Conservation (phyloP, 2,329 filamentous ascomycete genomes). For the Pseudogymnoascus sp. region DNA sequence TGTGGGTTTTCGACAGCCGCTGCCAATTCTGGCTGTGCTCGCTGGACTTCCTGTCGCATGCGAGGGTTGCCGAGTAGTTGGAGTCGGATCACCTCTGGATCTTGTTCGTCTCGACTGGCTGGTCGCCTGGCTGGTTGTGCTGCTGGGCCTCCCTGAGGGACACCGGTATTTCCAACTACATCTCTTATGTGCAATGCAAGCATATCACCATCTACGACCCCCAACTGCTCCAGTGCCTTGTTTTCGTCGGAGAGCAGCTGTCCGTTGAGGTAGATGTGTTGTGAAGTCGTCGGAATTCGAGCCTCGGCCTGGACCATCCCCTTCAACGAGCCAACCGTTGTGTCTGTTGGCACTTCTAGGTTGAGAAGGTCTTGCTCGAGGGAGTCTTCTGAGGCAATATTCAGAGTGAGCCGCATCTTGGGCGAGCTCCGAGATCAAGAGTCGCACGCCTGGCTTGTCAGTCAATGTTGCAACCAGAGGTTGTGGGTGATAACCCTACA, state of each 20-base stretch:
- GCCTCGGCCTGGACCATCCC: constrained; percentile 82
- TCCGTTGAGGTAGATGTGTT: constrained; percentile 88
- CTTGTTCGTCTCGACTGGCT: constrained; percentile 38
- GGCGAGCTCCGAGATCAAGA: constrained; percentile 6
- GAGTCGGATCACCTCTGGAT: constrained; percentile 75
- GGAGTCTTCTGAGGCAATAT: constrained; percentile 61
- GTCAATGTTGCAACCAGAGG: not conserved
- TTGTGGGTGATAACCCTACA: not conserved
- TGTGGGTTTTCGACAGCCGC: constrained; percentile 66
- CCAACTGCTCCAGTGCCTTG: constrained; percentile 73
- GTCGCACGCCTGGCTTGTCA: not conserved
- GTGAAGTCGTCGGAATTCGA: constrained; percentile 59
- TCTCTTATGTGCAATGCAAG: constrained; percentile 73
- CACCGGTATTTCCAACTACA: constrained; percentile 42
- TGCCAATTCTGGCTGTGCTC: constrained; percentile 69
- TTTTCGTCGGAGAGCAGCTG: constrained; percentile 67
- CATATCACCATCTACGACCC: constrained; percentile 86
- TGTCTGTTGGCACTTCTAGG: constrained; percentile 73
- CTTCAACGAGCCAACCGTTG: constrained; percentile 79
- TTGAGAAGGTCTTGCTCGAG: constrained; percentile 68
- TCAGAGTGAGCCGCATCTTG: constrained; percentile 77
- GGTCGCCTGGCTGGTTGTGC: constrained; percentile 21
- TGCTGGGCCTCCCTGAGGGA: constrained; percentile 28
- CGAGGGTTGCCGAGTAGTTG: constrained; percentile 73
- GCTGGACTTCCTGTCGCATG: constrained; percentile 61